These are phyloP conservation scores for Bertia moriformis DNA, from an alignment of 2,329 filamentous ascomycete species.

Conservation along the genomic window DNA sequence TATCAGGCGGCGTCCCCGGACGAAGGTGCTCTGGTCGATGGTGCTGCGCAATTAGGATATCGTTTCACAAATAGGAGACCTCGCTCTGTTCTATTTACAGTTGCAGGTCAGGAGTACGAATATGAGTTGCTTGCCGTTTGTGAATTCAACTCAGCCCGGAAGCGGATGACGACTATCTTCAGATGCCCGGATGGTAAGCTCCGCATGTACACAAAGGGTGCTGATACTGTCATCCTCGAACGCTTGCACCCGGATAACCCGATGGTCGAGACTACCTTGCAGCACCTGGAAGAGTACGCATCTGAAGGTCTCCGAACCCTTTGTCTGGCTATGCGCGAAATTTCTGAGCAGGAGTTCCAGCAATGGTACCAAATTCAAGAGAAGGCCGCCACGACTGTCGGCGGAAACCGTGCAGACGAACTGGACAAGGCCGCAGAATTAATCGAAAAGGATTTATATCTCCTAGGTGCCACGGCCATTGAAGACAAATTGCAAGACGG, in stretches of 20 bases:
- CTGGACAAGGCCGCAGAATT: conserved; percentile 93
- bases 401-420: conserved; percentile 84
- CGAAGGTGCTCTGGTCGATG: conserved; percentile 90
- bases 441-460: conserved; percentile 79
- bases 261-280: conserved; percentile 74
- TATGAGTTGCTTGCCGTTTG: conserved; percentile 93
- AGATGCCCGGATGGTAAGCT: conserved; percentile 93
- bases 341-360: conserved; percentile 75
- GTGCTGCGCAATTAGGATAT: conserved; percentile 74
- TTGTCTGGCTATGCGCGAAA: conserved; percentile 84
- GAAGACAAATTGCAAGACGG: conserved; percentile 95
- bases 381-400: conserved; percentile 74
- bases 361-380: conserved; percentile 83
- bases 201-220: conserved; percentile 86
- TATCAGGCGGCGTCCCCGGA: conserved; percentile 97
- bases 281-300: conserved; percentile 96
- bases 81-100: conserved; percentile 69
- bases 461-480: conserved; percentile 90
- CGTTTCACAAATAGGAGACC: conserved; percentile 84
- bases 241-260: conserved; percentile 72
- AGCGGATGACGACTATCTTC: conserved; percentile 96
- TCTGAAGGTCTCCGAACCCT: conserved; percentile 89
- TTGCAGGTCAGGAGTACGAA: conserved; percentile 57
- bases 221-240: conserved; percentile 93
- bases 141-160: conserved; percentile 95